Base-by-base conservation (phyloP, 306 rosid genomes). In the Elaeagnus macrophylla region DNA sequence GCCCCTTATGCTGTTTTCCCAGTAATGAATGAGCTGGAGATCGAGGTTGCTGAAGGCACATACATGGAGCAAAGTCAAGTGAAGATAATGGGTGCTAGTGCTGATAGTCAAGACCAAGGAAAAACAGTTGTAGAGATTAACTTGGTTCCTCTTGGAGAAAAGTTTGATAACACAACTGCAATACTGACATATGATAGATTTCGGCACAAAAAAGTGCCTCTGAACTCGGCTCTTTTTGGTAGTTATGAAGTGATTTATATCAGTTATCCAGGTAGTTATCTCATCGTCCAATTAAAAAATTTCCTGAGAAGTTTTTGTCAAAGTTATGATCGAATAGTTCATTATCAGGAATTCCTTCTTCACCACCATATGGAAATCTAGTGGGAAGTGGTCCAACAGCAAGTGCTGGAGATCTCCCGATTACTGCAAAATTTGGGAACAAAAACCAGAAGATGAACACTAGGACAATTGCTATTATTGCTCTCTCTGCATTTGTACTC, bases 21-120 rank as follows among this genome's bases (percentile, higher is more conserved):
- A 6, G 77, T 81, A 60, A 79, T 83, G 86, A 67, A 66, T 54
- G 91, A 79, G 71, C 81, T 90, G 43, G 97, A 90, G 77, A 79
- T 71, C 57, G 97, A 90, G 75, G 62, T 90, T 72, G 91, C 95
- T 37, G 79, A 77, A 57, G 94, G 84, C 56, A 90, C 94, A n/a
- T 83, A 79, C 71, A 66, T 90, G 79, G 75, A 72, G 61, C 97
- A 90, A 65, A 81, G 88, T 71, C 97, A 90, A 75, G 97, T 90
- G 62, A 83, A 75, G 81, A 86, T 90, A 76, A 79, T 86, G 94
- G 97, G 97, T 64, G 97, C 86, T 32, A 90, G 48, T 70, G 86
- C 97, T 51, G 95, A 86, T 64, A 68, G 59, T 72, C 81, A 79
- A 75, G 82, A 90, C 65, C 91, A 76, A 69, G 91, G 77, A 64